Base-by-base conservation (phyloP, 306 rosid species). In the Datisca glomerata region DNA sequence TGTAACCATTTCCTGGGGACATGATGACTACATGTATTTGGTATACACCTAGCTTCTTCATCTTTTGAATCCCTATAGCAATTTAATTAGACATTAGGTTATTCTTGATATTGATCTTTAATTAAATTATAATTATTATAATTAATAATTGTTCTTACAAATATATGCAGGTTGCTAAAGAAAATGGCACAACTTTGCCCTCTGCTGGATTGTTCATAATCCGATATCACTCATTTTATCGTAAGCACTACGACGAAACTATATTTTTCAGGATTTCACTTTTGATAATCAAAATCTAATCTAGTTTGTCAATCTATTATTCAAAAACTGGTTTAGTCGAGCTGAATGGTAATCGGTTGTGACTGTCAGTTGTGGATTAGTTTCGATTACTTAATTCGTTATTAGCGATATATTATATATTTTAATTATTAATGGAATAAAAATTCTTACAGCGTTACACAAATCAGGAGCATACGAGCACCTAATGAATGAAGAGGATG, bases 11-110 rank as follows among this genome's bases (percentile, higher is more conserved):
- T 76, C 81, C 1, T 80, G 93, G 93, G 85, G 81, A 18, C 83
- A 79, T 25, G 83, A 79, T 71, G 80, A 79, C 17, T 74, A 68
- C 39, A 79, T 79, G 83, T 74, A 70, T 24, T 69, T 80, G 81
- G 81, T 76, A 61, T 41, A 3, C 15, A 12, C 1, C 15, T 11
- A 16, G 1, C 2, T 46, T 21, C 4, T 9, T 8, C 8, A 1
- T 3, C 9, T 25, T 2, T 12, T 13, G 5, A 8, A 1, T 18
- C 41, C 5, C 11, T 19, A 17, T 45, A 8, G 16, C 13, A n/a
- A n/a, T n/a, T n/a, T 17, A 24, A 13, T 49, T 31, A 50, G 17
- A 34, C 17, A 5, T 18, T 23, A 22, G n/a, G n/a, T n/a, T n/a
- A n/a, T n/a, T n/a, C n/a, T n/a, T n/a, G n/a, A n/a, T n/a, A n/a